Percentiles rank a stretch among this genome's conserved stretches.
These are phyloP conservation scores for Spathaspora gorwiae DNA, from an alignment of 805 yeast genomes.

Conservation along the genomic window DNA sequence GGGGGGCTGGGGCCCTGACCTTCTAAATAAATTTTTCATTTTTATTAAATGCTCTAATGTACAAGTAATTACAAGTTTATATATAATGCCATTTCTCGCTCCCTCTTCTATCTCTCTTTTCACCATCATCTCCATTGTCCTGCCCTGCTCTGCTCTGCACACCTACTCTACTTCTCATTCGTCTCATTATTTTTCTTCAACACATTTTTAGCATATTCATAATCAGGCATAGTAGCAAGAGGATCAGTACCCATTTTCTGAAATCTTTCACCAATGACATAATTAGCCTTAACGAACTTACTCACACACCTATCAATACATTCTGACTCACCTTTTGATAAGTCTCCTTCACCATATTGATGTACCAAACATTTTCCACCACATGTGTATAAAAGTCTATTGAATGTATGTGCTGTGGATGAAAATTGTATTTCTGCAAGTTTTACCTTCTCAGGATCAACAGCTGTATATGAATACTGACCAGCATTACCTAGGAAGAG, in stretches of 20 bases:
- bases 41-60: neutral
- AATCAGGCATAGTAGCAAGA: slow-evolving; percentile 40
- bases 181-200: too few relatives aligned
- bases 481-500: slow-evolving; percentile 49
- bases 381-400: slow-evolving; percentile 59
- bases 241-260: slow-evolving; percentile 40
- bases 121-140: neutral
- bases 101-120: neutral
- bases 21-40: too few relatives aligned
- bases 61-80: neutral
- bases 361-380: slow-evolving; percentile 73
- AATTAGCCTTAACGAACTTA: slow-evolving; percentile 74
- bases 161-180: neutral
- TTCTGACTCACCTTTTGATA: slow-evolving; percentile 76
- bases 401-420: slow-evolving; percentile 56
- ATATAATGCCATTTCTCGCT: neutral
- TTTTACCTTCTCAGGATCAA: slow-evolving; percentile 56
- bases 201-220: slow-evolving; percentile 12
- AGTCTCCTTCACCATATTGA: slow-evolving; percentile 81
- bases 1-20: too few relatives aligned
- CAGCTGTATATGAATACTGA: slow-evolving; percentile 41
- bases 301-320: slow-evolving; percentile 85
- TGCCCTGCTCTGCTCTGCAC: neutral
- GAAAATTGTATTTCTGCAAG: slow-evolving; percentile 65
- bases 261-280: slow-evolving; percentile 53